Evolutionary conservation across 345 rosid species (phyloP).

Genomic region (Rhodamnia rubescens): DNA sequence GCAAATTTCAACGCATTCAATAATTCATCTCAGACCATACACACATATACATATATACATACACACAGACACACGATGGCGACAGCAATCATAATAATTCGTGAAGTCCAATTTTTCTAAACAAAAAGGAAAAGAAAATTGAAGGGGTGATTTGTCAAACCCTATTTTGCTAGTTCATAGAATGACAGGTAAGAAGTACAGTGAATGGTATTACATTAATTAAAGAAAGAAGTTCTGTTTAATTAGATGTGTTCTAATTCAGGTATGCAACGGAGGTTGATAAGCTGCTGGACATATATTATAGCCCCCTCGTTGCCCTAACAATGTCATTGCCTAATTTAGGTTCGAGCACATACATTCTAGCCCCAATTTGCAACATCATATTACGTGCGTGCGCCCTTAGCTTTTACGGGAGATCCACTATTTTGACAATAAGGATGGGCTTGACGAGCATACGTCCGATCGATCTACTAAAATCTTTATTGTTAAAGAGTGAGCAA

Average conservation of each 20-base stretch:
- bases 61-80: too few species aligned
- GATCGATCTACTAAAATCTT: not conserved
- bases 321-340: not conserved
- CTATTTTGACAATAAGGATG: not conserved
- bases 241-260: not conserved
- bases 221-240: too few species aligned
- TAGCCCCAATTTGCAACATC: not conserved
- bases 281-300: not conserved
- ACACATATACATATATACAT: too few species aligned
- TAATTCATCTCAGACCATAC: too few species aligned
- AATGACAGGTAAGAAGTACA: not conserved
- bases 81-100: too few species aligned
- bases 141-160: not conserved
- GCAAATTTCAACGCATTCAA: not conserved
- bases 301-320: not conserved
- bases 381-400: not conserved
- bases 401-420: not conserved
- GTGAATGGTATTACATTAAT: not conserved
- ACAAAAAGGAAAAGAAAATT: not conserved
- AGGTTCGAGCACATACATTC: too few species aligned
- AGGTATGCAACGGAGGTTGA: not conserved
- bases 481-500: not conserved
- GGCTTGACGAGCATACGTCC: rapidly evolving
- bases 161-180: not conserved
- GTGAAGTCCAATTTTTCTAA: not conserved